Evolutionary conservation across 768 basidiomycete genomes (phyloP).

Genomic region (Suillus placidus): DNA sequence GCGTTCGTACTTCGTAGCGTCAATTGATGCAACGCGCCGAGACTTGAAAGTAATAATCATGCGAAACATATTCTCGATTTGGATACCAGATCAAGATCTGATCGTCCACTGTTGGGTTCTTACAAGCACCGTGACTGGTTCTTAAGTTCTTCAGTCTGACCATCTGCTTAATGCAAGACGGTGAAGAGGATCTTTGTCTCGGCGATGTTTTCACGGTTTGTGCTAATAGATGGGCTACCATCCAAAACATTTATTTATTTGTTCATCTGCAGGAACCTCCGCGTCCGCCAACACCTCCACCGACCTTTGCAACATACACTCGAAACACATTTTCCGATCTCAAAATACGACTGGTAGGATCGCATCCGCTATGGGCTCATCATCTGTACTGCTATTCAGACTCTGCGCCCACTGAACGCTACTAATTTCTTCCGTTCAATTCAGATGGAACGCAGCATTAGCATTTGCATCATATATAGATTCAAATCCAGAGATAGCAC

Average conservation of each 20-base stretch:
- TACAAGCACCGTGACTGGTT: too few species aligned
- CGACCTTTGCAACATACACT: constrained; percentile 58
- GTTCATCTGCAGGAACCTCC: constrained; percentile 50
- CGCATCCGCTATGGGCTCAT: constrained; percentile 83
- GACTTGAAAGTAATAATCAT: too few species aligned
- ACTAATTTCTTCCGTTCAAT: background rate
- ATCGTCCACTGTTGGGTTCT: background rate
- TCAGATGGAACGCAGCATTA: constrained; percentile 81
- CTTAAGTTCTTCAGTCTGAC: background rate
- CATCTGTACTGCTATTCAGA: constrained; percentile 52
- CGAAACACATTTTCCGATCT: constrained; percentile 37
- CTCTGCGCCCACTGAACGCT: background rate
- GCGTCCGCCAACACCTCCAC: constrained; percentile 67
- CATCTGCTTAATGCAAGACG: constrained; percentile 16
- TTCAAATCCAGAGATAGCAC: constrained; percentile 48
- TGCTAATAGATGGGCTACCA: constrained; percentile 9
- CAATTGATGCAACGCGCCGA: background rate
- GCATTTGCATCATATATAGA: constrained; percentile 75
- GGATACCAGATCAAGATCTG: background rate
- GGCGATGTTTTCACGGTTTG: constrained; percentile 56
- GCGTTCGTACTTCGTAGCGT: background rate
- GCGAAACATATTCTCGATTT: background rate
- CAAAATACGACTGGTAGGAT: constrained; percentile 71
- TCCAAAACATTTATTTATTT: background rate
- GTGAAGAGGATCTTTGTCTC: constrained; percentile 40